These are phyloP conservation scores for Podospora tetraspora DNA, from an alignment of 495 filamentous ascomycete species.

Conservation along the genomic window DNA sequence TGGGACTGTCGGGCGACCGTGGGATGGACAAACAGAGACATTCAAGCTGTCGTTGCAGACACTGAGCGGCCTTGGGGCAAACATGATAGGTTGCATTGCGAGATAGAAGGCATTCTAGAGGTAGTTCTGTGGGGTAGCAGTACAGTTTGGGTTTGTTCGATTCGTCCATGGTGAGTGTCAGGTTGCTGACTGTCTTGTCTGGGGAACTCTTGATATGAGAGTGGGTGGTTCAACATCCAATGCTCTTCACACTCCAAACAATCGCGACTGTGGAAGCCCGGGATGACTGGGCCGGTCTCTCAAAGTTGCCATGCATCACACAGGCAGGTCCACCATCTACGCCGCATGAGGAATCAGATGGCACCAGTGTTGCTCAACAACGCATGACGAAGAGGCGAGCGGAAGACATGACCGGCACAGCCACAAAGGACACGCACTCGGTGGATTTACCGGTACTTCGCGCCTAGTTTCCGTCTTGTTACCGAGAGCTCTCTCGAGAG, in stretches of 20 bases:
- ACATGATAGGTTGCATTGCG: conserved; percentile 7
- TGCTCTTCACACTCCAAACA: too few species aligned
- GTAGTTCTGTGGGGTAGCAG: neutral
- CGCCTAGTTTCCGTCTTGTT: neutral
- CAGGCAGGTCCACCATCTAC: neutral
- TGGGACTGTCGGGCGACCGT: neutral
- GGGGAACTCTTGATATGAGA: too few species aligned
- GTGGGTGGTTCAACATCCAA: too few species aligned
- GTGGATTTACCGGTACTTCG: neutral
- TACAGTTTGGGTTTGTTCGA: neutral
- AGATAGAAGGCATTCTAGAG: conserved; percentile 7
- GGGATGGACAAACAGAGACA: conserved; percentile 2
- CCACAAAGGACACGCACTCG: neutral
- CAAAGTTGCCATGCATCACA: neutral
- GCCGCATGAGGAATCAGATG: neutral
- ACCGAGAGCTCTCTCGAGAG: neutral
- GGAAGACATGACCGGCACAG: neutral
- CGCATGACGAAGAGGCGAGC: neutral
- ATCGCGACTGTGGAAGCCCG: neutral
- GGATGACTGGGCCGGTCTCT: neutral
- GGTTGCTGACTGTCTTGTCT: neutral
- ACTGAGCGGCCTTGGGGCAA: neutral
- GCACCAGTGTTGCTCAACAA: neutral
- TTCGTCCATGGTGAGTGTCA: neutral
- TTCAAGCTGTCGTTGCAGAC: neutral